Base-by-base conservation (phyloP, 2,329 filamentous ascomycete genomes). In the Aspergillus sp. region DNA sequence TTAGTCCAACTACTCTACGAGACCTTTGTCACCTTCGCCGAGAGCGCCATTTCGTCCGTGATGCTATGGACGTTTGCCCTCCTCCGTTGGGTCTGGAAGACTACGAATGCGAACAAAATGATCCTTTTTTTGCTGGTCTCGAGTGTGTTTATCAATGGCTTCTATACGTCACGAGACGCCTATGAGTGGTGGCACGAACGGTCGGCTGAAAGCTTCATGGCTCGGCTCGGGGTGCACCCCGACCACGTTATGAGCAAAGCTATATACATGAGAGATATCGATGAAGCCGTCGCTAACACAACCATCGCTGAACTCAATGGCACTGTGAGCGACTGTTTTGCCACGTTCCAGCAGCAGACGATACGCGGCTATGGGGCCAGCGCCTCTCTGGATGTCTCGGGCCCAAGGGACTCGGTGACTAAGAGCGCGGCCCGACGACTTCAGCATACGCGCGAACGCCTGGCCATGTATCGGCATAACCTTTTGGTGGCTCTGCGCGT, bases 401-500 rank as follows among this genome's bases (percentile, higher is more conserved):
- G 64, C 1, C 61, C 62, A 13, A 58, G 57, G 41, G 69, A 71
- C 44, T 60, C 60, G 19, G 56, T 65, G 50, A 60, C 70, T 11
- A 69, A 65, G 53, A 65, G 63, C 24, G 66, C 69, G 1, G 71
- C 73, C 9, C 80, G 80, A 13, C 83, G 89, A 17, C 79, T 97
- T 30, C 84, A 88, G 46, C 83, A 86, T 36, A 90, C 90, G n/a
- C 82, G 93, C 9, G 89, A 95, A 71, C 83, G 87, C 20, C 82
- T 99, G 0, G 93, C 89, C 1, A 78, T 83, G 2, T 94, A 96
- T 68, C 82, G 94, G 2, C 90, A 99, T 69, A 91, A 97, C 66
- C 78, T 99, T 17, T 76, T 97, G 2, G 92, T 99, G 4, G 91
- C 92, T 4, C 85, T 97, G 76, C 85, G 92, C 4, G 83, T 96